Evolutionary conservation across 169 alveolate genomes (phyloP).

Genomic region (Amoebophrya sp.): DNA sequence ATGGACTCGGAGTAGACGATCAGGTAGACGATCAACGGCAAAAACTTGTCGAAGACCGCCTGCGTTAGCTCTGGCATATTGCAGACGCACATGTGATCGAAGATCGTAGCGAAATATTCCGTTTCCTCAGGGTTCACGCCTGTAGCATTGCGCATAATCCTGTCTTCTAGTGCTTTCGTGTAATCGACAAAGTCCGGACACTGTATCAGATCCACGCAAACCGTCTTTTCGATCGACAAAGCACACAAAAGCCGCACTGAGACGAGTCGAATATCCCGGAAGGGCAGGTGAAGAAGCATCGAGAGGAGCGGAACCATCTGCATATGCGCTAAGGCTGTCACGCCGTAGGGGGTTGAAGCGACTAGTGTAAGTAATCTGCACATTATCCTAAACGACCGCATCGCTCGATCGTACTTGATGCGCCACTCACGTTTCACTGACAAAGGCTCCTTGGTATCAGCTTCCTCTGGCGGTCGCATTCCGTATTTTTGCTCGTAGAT

Average conservation of each 20-base stretch:
- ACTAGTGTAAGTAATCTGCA: background rate
- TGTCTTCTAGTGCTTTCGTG: background rate
- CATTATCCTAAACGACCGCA: background rate
- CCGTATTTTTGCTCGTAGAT: background rate
- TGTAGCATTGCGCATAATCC: background rate
- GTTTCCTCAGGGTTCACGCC: background rate
- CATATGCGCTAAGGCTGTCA: background rate
- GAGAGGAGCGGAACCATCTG: background rate
- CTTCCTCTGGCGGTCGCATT: background rate
- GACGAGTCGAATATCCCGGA: background rate
- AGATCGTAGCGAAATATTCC: background rate
- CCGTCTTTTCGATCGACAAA: background rate
- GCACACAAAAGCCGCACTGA: background rate
- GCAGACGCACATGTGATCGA: background rate
- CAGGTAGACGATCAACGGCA: background rate
- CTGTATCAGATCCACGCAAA: background rate
- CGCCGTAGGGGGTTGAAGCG: background rate
- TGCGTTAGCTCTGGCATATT: slow-evolving; percentile 12
- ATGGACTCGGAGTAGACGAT: slow-evolving; percentile 12
- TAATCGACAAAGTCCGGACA: background rate
- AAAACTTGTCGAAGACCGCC: background rate
- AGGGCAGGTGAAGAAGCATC: background rate
- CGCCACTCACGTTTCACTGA: background rate
- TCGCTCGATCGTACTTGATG: background rate
- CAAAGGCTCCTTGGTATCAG: background rate